Evolutionary conservation across 495 filamentous ascomycete genomes (phyloP).

Genomic region (Penicillium odoratum): DNA sequence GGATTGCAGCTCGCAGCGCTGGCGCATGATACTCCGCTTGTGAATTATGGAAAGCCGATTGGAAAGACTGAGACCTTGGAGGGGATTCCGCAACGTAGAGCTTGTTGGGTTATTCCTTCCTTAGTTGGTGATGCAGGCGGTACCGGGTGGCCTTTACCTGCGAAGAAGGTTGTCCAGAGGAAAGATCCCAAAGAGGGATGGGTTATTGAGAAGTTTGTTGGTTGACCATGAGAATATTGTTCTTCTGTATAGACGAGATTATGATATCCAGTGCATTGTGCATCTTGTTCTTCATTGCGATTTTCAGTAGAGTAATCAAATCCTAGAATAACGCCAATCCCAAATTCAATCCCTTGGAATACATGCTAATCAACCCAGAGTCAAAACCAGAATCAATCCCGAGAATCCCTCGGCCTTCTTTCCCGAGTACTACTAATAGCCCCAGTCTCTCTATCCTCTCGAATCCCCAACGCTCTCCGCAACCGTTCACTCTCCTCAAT

Average conservation of each 20-base stretch:
- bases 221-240: slow-evolving; percentile 17
- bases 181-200: slow-evolving; percentile 71
- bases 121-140: slow-evolving; percentile 64
- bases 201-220: slow-evolving; percentile 67
- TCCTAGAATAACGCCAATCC: not conserved
- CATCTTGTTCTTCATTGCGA: not conserved
- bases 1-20: slow-evolving; percentile 74
- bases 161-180: slow-evolving; percentile 78
- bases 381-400: slow-evolving; percentile 17
- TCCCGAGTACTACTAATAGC: slow-evolving; percentile 59
- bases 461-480: slow-evolving; percentile 84
- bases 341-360: not conserved
- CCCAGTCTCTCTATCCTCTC: slow-evolving; percentile 84
- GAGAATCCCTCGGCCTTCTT: slow-evolving; percentile 34
- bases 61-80: slow-evolving; percentile 68
- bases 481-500: slow-evolving; percentile 92
- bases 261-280: slow-evolving; percentile 24
- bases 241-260: slow-evolving; percentile 28
- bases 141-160: slow-evolving; percentile 81
- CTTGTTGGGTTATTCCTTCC: slow-evolving; percentile 80
- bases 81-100: slow-evolving; percentile 56
- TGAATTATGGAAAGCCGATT: slow-evolving; percentile 87
- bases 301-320: no score
- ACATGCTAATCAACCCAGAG: no score
- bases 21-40: slow-evolving; percentile 80